These are phyloP conservation scores for Neurospora crassa DNA, from an alignment of 2,329 filamentous ascomycete genomes.

Conservation along the genomic window DNA sequence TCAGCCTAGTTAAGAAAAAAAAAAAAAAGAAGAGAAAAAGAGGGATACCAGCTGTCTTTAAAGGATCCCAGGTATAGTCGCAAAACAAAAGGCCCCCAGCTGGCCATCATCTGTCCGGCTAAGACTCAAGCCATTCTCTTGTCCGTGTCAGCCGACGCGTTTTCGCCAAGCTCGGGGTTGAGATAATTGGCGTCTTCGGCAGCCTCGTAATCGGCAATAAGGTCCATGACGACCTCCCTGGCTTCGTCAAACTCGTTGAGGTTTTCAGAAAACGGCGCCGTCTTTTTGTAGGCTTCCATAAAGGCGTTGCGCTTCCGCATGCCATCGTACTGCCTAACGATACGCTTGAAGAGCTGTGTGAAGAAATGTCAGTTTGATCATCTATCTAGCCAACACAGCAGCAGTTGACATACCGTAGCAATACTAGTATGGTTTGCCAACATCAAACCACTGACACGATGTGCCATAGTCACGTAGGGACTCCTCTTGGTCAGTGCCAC, in stretches of 20 bases:
- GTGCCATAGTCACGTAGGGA: conserved; percentile 87
- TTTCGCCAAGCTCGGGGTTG: conserved; percentile 56
- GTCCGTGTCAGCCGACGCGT: conserved; percentile 44
- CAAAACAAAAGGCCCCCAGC: not conserved
- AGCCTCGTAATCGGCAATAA: conserved; percentile 92
- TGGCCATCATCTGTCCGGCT: not conserved
- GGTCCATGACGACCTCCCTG: conserved; percentile 78
- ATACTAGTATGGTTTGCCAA: conserved; percentile 97
- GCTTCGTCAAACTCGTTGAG: conserved; percentile 93
- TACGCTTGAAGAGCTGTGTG: conserved; percentile 74
- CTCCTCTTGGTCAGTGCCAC: conserved; percentile 94
- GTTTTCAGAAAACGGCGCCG: conserved; percentile 84
- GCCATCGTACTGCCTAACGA: conserved; percentile 83
- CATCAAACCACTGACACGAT: conserved; percentile 94
- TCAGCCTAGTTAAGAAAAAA: not conserved
- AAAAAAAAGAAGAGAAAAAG: not conserved
- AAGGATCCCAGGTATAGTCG: not conserved
- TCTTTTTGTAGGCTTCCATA: conserved; percentile 92
- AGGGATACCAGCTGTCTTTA: not conserved
- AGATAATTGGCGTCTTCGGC: conserved; percentile 88
- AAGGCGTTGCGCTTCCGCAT: conserved; percentile 96
- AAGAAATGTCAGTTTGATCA: not conserved
- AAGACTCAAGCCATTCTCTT: conserved; percentile 29
- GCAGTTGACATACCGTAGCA: conserved; percentile 54
- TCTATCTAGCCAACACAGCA: not conserved